Base-by-base conservation (phyloP, 2,329 filamentous ascomycete species). In the Diplocarpon rosae region DNA sequence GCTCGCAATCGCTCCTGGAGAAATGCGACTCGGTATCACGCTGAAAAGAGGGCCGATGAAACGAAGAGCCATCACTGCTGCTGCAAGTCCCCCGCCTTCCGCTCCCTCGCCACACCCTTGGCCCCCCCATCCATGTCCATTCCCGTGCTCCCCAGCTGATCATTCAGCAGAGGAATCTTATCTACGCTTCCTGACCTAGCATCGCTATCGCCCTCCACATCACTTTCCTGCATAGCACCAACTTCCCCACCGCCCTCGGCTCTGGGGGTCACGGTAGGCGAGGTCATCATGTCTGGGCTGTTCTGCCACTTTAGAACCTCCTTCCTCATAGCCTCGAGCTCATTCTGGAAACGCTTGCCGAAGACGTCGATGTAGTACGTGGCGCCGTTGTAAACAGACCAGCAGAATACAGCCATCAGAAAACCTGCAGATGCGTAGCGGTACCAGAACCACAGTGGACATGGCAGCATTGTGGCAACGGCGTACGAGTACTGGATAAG, bases 281-380 rank as follows among this genome's bases (percentile, higher is more conserved):
- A 66, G 15, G 59, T 59, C 46, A 58, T 59, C 56, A 69, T 55
- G 13, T 78, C 74, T 1, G 76, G 71, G 28, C 67, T 73, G 49
- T 69, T 72, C 63, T 95, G 88, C 86, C 87, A 93, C 62, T 87
- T 90, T 37, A 81, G 76, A 8, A 98, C 88, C 59, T 98, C 92
- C 44, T 78, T 78, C 65, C 84, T 89, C 67, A 98, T 75, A 42
- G 82, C 75, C 62, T 98, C 89, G 11, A 98, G 72, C 64, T 98
- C 92, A 61, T 90, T 95, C 69, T 98, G 87, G 71, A 98, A 96
- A 2, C 89, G 79, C 58, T 85, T 94, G 43, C 93, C 92, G 62
- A 96, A 98, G 1, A 96, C 86, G 57, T 98, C 92, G 59, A 98
- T 96, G 65, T 98, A 98, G 65, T 85, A 98, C 0, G 89, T 96